Base-by-base conservation (phyloP, 495 filamentous ascomycete genomes). In the Coniosporium apollinis region DNA sequence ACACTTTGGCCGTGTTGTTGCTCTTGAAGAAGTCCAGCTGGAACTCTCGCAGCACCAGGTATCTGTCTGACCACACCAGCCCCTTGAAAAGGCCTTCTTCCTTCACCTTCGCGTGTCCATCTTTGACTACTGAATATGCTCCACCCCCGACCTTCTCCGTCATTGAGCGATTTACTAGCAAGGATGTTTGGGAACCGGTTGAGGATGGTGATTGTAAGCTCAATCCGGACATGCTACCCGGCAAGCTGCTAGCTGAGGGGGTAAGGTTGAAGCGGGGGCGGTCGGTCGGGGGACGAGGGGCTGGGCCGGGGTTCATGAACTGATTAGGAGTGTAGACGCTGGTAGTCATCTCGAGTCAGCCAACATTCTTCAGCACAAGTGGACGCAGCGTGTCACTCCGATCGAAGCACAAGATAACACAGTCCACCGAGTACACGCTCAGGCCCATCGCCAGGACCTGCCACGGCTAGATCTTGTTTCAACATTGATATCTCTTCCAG, bases 291-390 rank as follows among this genome's bases (percentile, higher is more conserved):
- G 89, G 89, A 42, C 79, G 74, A 29, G 89, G 89, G 37, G 89
- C 87, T 30, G 89, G 87, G 32, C 89, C 83, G 38, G 89, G 85
- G 52, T 94, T 96, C 79, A 94, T 89, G 60, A 97, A 97, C 32
- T 64, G 60, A 30, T 51, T 53, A 26, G 57, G 54, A 2, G 52
- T 42, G 46, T 64, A 64, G 24, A 61, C 49, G 21, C 59, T 63
- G 47, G 6, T 26, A n/a, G n/a, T n/a, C n/a, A n/a, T n/a, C n/a
- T n/a, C n/a, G n/a, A n/a, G n/a, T n/a, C n/a, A n/a, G n/a, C n/a
- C n/a, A n/a, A n/a, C n/a, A n/a, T n/a, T n/a, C n/a, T n/a, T n/a
- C n/a, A n/a, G n/a, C n/a, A n/a, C n/a, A n/a, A n/a, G n/a, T n/a
- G n/a, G n/a, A n/a, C n/a, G n/a, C n/a, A n/a, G n/a, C n/a, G n/a